Conservation (phyloP, 2,329 filamentous ascomycete genomes). For the Paecilomyces niveus region DNA sequence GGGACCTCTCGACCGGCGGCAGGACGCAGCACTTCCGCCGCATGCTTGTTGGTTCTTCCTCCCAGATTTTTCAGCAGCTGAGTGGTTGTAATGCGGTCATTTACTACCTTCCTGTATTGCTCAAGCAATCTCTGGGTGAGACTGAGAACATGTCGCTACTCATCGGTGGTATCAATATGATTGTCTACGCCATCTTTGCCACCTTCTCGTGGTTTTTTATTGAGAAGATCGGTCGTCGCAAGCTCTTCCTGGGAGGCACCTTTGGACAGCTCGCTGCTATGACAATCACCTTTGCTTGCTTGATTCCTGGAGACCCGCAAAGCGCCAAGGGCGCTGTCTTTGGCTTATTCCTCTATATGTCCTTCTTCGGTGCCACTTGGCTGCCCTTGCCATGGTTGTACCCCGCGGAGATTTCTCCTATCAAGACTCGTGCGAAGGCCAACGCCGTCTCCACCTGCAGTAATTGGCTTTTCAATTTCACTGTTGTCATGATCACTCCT, state of each 20-base stretch:
- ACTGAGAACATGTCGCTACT: slow-evolving; percentile 32
- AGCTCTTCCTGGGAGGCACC: slow-evolving; percentile 34
- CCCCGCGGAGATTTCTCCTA: slow-evolving; percentile 66
- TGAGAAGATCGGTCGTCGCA: slow-evolving; percentile 40
- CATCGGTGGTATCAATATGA: slow-evolving; percentile 41
- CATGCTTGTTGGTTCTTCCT: slow-evolving; percentile 16
- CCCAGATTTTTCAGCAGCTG: slow-evolving; percentile 33
- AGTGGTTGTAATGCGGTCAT: slow-evolving; percentile 37
- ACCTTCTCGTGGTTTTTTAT: slow-evolving; percentile 34
- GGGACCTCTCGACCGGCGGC: slow-evolving; percentile 23
- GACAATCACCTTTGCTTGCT: slow-evolving; percentile 32
- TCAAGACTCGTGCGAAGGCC: slow-evolving; percentile 64
- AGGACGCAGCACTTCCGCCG: slow-evolving; percentile 17
- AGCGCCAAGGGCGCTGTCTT: slow-evolving; percentile 41
- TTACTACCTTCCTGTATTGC: slow-evolving; percentile 36
- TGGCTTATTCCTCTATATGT: slow-evolving; percentile 63
- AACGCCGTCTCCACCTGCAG: slow-evolving; percentile 55
- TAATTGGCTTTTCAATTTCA: slow-evolving; percentile 53
- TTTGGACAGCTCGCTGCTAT: slow-evolving; percentile 33
- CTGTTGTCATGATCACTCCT: slow-evolving; percentile 45
- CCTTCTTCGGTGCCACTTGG: slow-evolving; percentile 58
- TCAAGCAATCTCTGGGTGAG: slow-evolving; percentile 31
- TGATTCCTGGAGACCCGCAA: slow-evolving; percentile 22
- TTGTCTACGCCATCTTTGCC: slow-evolving; percentile 18
- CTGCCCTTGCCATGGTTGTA: slow-evolving; percentile 56